A percentile compares a stretch with the other conserved stretches of the same genome.
Evolutionary conservation across 78 protist species (phyloP).

Genomic region (Dictyostelium brefeldianum): DNA sequence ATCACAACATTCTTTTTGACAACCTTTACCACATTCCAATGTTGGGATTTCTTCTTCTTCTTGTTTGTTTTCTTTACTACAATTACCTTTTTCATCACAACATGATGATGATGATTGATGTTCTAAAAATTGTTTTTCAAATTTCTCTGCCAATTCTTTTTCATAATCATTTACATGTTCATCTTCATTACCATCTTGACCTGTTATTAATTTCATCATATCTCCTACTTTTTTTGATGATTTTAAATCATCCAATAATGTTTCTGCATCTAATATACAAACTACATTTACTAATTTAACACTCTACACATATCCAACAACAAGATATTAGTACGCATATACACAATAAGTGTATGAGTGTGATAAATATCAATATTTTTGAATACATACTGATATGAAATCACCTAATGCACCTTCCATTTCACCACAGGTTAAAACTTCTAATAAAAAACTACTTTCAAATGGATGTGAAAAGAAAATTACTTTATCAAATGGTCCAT

Average conservation of each 20-base stretch:
- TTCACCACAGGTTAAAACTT: conserved; percentile 40
- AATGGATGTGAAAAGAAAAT: conserved; percentile 41
- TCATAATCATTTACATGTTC: background rate
- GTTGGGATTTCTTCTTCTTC: background rate
- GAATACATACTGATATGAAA: background rate
- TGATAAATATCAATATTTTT: too few species aligned
- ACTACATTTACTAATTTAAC: conserved; percentile 30
- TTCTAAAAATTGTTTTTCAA: background rate
- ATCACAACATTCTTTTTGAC: background rate
- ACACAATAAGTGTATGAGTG: too few species aligned
- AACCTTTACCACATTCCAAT: background rate
- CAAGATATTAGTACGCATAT: too few species aligned
- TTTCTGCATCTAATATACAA: conserved; percentile 29
- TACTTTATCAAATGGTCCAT: background rate
- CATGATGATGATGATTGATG: background rate
- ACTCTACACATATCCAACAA: background rate
- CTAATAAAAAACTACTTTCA: conserved; percentile 34
- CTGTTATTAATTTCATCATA: background rate
- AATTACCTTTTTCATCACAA: conserved; percentile 4
- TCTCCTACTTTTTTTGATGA: conserved; percentile 27
- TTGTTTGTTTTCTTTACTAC: background rate
- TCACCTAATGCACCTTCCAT: conserved; percentile 23
- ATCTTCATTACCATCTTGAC: background rate
- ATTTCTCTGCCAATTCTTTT: background rate
- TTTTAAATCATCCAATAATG: conserved; percentile 8